These are phyloP conservation scores for Penicillium griseofulvum DNA, from an alignment of 2,329 filamentous ascomycete species.

Conservation along the genomic window DNA sequence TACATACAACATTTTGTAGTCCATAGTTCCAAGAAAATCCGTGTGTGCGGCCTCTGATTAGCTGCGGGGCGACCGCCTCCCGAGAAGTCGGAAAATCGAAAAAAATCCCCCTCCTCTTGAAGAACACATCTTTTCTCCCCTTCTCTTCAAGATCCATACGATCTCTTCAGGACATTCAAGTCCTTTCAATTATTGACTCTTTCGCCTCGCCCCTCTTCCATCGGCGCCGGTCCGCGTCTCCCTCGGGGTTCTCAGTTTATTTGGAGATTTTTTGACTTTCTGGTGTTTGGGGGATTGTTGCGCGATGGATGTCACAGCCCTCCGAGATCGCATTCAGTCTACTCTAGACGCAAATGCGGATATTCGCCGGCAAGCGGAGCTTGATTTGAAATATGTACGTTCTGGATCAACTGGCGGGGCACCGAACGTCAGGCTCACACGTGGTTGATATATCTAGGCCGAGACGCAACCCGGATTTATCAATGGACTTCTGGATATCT, in stretches of 20 bases:
- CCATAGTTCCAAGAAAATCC: slow-evolving; percentile 13
- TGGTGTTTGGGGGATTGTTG: slow-evolving; percentile 36
- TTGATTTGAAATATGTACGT: slow-evolving; percentile 63
- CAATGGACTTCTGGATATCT: slow-evolving; percentile 83
- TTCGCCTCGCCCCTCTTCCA: slow-evolving; percentile 5
- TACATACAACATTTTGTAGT: too few relatives aligned
- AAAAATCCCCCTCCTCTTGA: slow-evolving; percentile 21
- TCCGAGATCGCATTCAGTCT: slow-evolving; percentile 63
- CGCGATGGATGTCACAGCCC: slow-evolving; percentile 59
- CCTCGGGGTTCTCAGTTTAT: slow-evolving; percentile 22
- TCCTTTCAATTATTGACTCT: slow-evolving; percentile 8
- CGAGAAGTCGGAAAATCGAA: slow-evolving; percentile 21
- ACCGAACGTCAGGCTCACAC: slow-evolving; percentile 17
- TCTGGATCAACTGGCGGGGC: slow-evolving; percentile 14
- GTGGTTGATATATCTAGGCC: slow-evolving; percentile 57
- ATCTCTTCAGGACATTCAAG: slow-evolving; percentile 13
- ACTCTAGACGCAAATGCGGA: slow-evolving; percentile 63
- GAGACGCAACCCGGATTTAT: slow-evolving; percentile 88
- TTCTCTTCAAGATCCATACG: slow-evolving; percentile 13
- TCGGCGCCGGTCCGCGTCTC: slow-evolving; percentile 20
- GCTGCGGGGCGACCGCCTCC: slow-evolving; percentile 28
- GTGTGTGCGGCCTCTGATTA: slow-evolving; percentile 30
- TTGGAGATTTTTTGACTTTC: slow-evolving; percentile 27
- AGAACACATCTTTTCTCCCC: slow-evolving; percentile 19
- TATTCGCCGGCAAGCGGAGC: slow-evolving; percentile 60